Evolutionary conservation across 495 filamentous ascomycete genomes (phyloP).

Genomic region (Darksidea phi): DNA sequence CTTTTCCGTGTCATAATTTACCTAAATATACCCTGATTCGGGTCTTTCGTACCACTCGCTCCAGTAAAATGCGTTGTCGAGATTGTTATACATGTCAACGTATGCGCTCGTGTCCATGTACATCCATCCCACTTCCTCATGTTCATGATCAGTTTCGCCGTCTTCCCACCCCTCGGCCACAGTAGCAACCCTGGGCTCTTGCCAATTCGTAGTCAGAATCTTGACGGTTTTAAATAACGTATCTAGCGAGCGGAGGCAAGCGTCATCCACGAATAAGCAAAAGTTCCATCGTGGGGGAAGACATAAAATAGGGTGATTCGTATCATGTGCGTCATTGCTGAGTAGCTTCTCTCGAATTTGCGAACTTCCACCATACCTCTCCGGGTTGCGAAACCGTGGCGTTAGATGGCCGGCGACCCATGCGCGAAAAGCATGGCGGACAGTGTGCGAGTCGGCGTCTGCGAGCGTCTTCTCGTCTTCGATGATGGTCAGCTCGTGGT

Average conservation of each 20-base stretch:
- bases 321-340: conserved; percentile 13
- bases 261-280: conserved; percentile 22
- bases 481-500: conserved; percentile 17
- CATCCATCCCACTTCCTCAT: conserved; percentile 20
- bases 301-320: neutral
- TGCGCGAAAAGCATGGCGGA: conserved; percentile 11
- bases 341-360: neutral
- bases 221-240: neutral
- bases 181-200: neutral
- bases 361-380: conserved; percentile 3
- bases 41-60: conserved; percentile 3
- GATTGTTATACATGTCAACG: neutral
- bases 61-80: neutral
- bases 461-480: conserved; percentile 11
- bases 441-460: conserved; percentile 15
- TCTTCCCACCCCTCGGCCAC: conserved; percentile 20
- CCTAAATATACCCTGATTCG: conserved; percentile 6
- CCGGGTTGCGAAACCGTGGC: conserved; percentile 8
- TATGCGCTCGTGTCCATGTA: conserved; percentile 8
- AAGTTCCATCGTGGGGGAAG: conserved; percentile 20
- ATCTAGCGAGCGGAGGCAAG: conserved; percentile 12
- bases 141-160: conserved; percentile 4
- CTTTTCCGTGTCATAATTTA: too few relatives aligned
- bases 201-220: conserved; percentile 11
- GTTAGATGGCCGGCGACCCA: conserved; percentile 18